Evolutionary conservation across 805 yeast genomes (phyloP), one percentile per base, ranked within the genome.

Genomic region (Ogataea methanolica): DNA sequence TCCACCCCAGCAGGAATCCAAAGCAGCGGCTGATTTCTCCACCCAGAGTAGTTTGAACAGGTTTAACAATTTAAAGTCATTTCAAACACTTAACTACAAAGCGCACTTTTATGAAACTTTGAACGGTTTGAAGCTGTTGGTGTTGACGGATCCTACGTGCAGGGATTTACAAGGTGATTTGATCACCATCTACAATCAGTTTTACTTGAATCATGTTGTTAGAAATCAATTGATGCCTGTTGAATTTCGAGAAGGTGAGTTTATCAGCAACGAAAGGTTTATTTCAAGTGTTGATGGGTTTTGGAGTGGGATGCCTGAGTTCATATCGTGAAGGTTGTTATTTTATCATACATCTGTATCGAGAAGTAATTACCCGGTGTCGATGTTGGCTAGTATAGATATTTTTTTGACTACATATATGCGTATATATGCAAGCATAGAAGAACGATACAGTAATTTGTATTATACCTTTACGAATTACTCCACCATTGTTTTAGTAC

Each of bases 91-190:
- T 2, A 77, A 79, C 51, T 91, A 85, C 65, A 75, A 91, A 52
- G 80, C 88, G 26, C 97, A 92, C 62, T 83, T 79, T 54, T 78
- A 74, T 57, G 96, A 89, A 63, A 81, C 96, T 1, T 79, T 89
- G 5, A 78, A 94, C 1, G 90, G 89, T 35, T 67, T 91, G 48
- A 82, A 88, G 64, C 81, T 92, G 57, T 82, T 87, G 33, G 61
- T 91, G 22, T 65, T 90, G 29, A 82, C 92, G 8, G 96, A 89
- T 63, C 75, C 79, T 33, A 58, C 57, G 1, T 72, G 78, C 11
- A 83, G 80, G 44, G 76, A 80, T 54, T 59, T 85, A 46, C 82
- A 79, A 56, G 62, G 63, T 11, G 78, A 74, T 8, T 67, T 88
- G 46, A 74, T 74, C 57, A 80, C 77, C 48, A 73, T 88, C 26